A percentile compares a stretch with the other conserved stretches of the same genome.
These are phyloP conservation scores for Alternaria dauci DNA, from an alignment of 2,329 filamentous ascomycete species.

Conservation along the genomic window DNA sequence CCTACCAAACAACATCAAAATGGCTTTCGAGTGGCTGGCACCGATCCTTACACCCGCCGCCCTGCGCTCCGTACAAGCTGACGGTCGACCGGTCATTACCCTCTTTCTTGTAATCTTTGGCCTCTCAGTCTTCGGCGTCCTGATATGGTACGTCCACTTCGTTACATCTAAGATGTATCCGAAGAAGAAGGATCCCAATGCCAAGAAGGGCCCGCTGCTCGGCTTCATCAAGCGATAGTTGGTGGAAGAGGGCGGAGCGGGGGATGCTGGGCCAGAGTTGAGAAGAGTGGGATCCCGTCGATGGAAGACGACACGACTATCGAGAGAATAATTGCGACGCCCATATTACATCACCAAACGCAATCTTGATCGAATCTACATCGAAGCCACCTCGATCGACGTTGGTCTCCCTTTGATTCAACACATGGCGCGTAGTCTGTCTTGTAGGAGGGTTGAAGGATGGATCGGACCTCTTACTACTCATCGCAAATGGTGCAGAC, in stretches of 20 bases:
- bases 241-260: background rate
- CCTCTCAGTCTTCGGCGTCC: constrained; percentile 53
- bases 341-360: background rate
- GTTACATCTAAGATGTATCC: constrained; percentile 42
- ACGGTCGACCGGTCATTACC: constrained; percentile 84
- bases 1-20: constrained; percentile 16
- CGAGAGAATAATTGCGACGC: constrained; percentile 1
- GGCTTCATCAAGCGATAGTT: constrained; percentile 34
- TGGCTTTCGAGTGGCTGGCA: constrained; percentile 43
- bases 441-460: background rate
- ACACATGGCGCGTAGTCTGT: background rate
- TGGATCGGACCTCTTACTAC: background rate
- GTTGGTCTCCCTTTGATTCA: background rate
- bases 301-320: background rate
- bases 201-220: constrained; percentile 36
- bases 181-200: constrained; percentile 37
- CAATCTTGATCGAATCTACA: constrained; percentile 2
- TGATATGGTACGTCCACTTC: constrained; percentile 42
- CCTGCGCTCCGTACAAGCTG: constrained; percentile 44
- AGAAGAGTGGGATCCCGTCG: background rate
- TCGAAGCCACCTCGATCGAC: background rate
- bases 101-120: constrained; percentile 83
- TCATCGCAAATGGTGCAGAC: background rate
- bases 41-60: constrained; percentile 44
- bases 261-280: background rate